A percentile compares a stretch with the other conserved stretches of the same genome.
These are phyloP conservation scores for Aspergillus melleus DNA, from an alignment of 2,329 filamentous ascomycete genomes.

Conservation along the genomic window DNA sequence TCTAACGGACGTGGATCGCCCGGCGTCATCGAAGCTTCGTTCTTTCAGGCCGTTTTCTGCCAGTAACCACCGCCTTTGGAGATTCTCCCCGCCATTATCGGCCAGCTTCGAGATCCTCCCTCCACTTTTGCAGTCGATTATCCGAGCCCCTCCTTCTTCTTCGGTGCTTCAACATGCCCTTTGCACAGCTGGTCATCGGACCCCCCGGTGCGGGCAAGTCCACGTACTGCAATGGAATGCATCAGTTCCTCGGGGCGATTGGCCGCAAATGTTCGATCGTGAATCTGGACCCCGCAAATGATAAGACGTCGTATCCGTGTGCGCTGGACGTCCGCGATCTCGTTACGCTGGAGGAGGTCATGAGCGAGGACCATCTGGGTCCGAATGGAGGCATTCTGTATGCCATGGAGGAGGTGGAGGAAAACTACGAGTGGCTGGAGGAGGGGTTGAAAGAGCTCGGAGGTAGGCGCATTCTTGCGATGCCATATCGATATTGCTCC, in stretches of 20 bases:
- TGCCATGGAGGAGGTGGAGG: slow-evolving; percentile 90
- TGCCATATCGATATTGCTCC: background rate
- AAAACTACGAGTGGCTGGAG: slow-evolving; percentile 91
- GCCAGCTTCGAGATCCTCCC: background rate
- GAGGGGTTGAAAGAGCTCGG: slow-evolving; percentile 74
- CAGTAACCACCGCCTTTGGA: slow-evolving; percentile 27
- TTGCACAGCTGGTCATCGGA: slow-evolving; percentile 83
- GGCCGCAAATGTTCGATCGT: slow-evolving; percentile 92
- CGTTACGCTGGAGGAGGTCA: slow-evolving; percentile 89
- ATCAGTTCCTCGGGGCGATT: slow-evolving; percentile 96
- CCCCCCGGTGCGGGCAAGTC: slow-evolving; percentile 95
- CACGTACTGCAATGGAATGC: slow-evolving; percentile 98
- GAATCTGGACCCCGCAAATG: slow-evolving; percentile 96
- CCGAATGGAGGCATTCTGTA: slow-evolving; percentile 93
- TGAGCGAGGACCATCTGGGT: slow-evolving; percentile 85
- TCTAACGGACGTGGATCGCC: slow-evolving; percentile 21
- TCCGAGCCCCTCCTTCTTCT: background rate
- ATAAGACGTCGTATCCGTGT: slow-evolving; percentile 82
- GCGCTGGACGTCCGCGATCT: slow-evolving; percentile 88
- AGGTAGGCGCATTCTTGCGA: slow-evolving; percentile 42
- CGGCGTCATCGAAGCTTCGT: slow-evolving; percentile 27
- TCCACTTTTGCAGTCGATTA: background rate
- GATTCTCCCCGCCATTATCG: slow-evolving; percentile 27
- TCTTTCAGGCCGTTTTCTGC: slow-evolving; percentile 33
- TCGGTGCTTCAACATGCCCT: slow-evolving; percentile 50